A percentile compares a stretch with the other conserved stretches of the same genome.
Evolutionary conservation across 305 asterid genomes (phyloP).

Genomic region (Fraxinus floribunda): DNA sequence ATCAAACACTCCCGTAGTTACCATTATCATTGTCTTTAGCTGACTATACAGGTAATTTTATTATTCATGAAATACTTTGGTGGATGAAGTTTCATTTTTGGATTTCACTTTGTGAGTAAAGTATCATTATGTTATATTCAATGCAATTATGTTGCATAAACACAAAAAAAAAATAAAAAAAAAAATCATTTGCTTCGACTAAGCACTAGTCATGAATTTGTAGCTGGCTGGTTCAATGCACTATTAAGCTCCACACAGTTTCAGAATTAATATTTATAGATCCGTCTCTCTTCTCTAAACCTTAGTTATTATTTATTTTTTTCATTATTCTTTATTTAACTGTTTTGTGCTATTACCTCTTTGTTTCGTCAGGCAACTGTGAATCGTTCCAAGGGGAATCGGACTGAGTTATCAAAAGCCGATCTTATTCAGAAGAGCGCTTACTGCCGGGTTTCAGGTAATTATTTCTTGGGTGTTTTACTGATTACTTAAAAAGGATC

Average conservation of each 20-base stretch:
- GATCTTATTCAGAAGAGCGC: constrained; percentile 86
- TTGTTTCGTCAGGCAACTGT: constrained; percentile 66
- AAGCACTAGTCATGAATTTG: neutral
- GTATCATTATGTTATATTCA: neutral
- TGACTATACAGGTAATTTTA: neutral
- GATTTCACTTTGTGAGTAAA: neutral
- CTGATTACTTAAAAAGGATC: neutral
- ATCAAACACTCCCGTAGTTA: neutral
- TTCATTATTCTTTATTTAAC: neutral
- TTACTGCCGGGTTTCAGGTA: constrained; percentile 89
- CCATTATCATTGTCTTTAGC: neutral
- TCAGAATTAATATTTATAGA: neutral
- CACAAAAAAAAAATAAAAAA: neutral
- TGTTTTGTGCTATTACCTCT: constrained; percentile 8
- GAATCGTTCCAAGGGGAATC: constrained; percentile 92
- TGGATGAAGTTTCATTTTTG: neutral
- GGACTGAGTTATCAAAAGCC: constrained; percentile 70
- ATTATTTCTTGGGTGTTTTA: constrained; percentile 1
- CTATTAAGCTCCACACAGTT: neutral
- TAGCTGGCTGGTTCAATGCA: neutral
- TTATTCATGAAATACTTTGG: neutral
- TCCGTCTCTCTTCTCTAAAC: neutral
- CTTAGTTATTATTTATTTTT: neutral
- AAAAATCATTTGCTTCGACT: neutral
- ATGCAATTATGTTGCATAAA: neutral